Conservation (phyloP, 164 flowering plant genomes). For the Tetracentron sinense region DNA sequence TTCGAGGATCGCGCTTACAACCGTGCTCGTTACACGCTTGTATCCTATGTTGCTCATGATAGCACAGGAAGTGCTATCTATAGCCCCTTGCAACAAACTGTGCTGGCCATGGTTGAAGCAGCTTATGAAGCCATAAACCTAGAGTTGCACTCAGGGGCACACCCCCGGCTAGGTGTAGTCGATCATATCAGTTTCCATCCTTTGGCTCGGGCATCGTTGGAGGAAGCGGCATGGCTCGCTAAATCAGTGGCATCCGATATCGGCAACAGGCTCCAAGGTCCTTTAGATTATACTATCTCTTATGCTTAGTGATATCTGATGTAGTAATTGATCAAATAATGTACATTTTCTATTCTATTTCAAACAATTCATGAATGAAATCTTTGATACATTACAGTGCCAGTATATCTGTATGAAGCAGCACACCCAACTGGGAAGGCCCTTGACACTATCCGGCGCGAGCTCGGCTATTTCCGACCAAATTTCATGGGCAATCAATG, state of each 20-base stretch:
- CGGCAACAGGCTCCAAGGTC: constrained; percentile 65
- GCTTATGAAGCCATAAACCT: constrained; percentile 56
- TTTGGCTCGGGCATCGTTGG: constrained; percentile 58
- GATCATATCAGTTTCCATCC: constrained; percentile 76
- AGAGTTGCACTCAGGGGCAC: constrained; percentile 58
- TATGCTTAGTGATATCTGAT: too few relatives aligned
- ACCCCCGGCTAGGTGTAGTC: constrained; percentile 75
- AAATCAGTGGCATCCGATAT: constrained; percentile 55
- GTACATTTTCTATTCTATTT: too few relatives aligned
- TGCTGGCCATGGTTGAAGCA: constrained; percentile 56
- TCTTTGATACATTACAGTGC: constrained; percentile 39
- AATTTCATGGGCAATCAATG: constrained; percentile 57
- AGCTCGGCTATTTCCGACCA: constrained; percentile 62
- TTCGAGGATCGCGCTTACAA: constrained; percentile 64
- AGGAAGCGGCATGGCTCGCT: constrained; percentile 69
- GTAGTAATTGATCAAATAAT: too few relatives aligned
- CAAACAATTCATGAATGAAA: too few relatives aligned
- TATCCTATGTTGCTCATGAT: constrained; percentile 42
- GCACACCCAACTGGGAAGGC: constrained; percentile 66
- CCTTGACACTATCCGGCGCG: constrained; percentile 55
- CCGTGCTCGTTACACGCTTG: constrained; percentile 54
- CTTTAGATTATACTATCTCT: too few relatives aligned
- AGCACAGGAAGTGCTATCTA: constrained; percentile 29
- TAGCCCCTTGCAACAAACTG: constrained; percentile 52
- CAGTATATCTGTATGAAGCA: constrained; percentile 63